phyloP scores from a whole-genome alignment of 31 red algal species.

The Odonthalia washingtoniensis region DNA sequence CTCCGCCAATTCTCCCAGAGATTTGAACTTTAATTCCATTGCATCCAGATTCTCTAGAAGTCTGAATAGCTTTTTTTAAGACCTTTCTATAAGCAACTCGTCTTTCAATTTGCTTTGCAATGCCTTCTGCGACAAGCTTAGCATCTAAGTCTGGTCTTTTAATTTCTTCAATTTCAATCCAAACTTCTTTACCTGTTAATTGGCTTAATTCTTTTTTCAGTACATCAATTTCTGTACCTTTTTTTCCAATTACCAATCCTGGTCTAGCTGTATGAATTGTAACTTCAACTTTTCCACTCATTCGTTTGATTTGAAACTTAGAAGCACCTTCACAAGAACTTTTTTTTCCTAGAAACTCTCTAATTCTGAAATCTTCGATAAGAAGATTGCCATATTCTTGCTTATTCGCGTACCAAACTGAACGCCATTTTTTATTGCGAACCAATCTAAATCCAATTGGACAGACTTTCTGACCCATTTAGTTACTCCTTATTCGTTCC shows the following conservation, averaged over 20 bases:
- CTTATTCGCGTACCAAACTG: background rate
- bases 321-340: background rate
- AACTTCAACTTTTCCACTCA: background rate
- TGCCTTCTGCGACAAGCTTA: slow-evolving; percentile 17
- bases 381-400: slow-evolving; percentile 1
- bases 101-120: slow-evolving; percentile 15
- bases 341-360: slow-evolving; percentile 3
- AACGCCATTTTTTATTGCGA: slow-evolving; percentile 1
- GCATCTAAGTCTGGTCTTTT: slow-evolving; percentile 17
- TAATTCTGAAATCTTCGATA: slow-evolving; percentile 10
- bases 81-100: slow-evolving; percentile 1
- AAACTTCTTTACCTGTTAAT: background rate
- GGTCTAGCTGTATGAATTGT: slow-evolving; percentile 26
- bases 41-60: slow-evolving; percentile 8
- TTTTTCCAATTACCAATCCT: slow-evolving; percentile 19
- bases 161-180: slow-evolving; percentile 13
- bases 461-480: slow-evolving; percentile 10
- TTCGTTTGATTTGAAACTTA: slow-evolving; percentile 5
- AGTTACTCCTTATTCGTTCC: background rate
- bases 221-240: slow-evolving; percentile 14
- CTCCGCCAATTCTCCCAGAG: slow-evolving; percentile 13
- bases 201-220: slow-evolving; percentile 1
- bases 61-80: slow-evolving; percentile 20
- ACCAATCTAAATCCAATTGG: slow-evolving; percentile 16
- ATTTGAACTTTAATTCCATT: slow-evolving; percentile 6